Conservation (phyloP, 345 rosid species). For the Balakata baccata region DNA sequence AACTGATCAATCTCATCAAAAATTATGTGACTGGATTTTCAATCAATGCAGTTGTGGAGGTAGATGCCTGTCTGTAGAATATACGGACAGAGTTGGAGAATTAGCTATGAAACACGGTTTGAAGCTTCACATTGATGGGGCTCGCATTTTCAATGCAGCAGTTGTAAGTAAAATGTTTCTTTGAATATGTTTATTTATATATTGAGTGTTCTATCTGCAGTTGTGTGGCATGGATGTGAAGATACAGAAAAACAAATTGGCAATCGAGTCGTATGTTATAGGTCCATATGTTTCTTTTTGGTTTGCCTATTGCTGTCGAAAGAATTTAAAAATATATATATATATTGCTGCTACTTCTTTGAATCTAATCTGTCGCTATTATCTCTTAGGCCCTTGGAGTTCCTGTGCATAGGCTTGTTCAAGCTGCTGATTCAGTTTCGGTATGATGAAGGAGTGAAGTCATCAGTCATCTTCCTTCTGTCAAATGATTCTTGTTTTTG, state of each 20-base stretch:
- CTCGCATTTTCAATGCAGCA: conserved; percentile 91
- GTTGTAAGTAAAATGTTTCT: conserved; percentile 48
- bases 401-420: conserved; percentile 73
- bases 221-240: neutral
- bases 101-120: conserved; percentile 73
- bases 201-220: neutral
- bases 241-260: too few relatives aligned
- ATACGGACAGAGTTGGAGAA: conserved; percentile 68
- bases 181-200: neutral
- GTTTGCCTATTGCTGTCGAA: neutral
- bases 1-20: too few relatives aligned
- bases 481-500: neutral
- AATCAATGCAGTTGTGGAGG: conserved; percentile 71
- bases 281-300: neutral
- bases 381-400: conserved; percentile 74
- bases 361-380: conserved; percentile 21
- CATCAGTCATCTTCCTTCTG: neutral
- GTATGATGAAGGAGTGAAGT: conserved; percentile 28
- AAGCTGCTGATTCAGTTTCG: conserved; percentile 87
- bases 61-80: conserved; percentile 66
- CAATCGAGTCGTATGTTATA: neutral
- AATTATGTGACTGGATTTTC: conserved; percentile 1
- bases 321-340: neutral
- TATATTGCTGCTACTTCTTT: neutral
- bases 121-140: conserved; percentile 96